Evolutionary conservation across 2,329 filamentous ascomycete species (phyloP).

Genomic region (Ascosphaera apis): DNA sequence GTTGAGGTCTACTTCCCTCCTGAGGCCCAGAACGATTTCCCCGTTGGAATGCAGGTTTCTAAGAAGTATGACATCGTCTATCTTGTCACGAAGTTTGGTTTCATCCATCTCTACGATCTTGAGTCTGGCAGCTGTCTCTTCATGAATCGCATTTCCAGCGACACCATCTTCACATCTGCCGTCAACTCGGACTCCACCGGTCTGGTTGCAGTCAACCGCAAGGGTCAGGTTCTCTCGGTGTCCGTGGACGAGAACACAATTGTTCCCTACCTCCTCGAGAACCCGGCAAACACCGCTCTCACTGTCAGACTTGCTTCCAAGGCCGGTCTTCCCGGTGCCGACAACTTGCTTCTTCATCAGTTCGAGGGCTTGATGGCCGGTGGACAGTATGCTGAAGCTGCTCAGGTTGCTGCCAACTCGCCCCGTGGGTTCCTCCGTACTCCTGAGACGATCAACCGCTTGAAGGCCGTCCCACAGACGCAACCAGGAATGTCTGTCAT

Average conservation of each 20-base stretch:
- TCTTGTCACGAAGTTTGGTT: slow-evolving; percentile 95
- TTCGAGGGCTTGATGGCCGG: slow-evolving; percentile 70
- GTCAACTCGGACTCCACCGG: slow-evolving; percentile 64
- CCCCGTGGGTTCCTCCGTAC: slow-evolving; percentile 89
- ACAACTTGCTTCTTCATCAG: slow-evolving; percentile 76
- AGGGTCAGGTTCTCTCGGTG: slow-evolving; percentile 88
- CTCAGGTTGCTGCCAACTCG: slow-evolving; percentile 90
- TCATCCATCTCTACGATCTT: slow-evolving; percentile 95
- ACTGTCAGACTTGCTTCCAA: slow-evolving; percentile 92
- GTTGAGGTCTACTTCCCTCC: slow-evolving; percentile 96
- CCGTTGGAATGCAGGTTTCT: slow-evolving; percentile 91
- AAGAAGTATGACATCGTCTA: slow-evolving; percentile 93
- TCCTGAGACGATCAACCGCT: slow-evolving; percentile 81
- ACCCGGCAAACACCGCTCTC: slow-evolving; percentile 78
- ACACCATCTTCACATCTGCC: slow-evolving; percentile 93
- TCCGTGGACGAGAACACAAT: slow-evolving; percentile 79
- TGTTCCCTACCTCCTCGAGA: slow-evolving; percentile 87
- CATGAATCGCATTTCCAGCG: slow-evolving; percentile 98
- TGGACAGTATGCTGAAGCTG: slow-evolving; percentile 67
- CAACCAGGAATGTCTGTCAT: slow-evolving; percentile 68
- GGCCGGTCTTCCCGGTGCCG: slow-evolving; percentile 79
- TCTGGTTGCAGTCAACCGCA: slow-evolving; percentile 86
- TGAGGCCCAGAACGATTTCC: slow-evolving; percentile 91
- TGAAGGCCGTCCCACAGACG: slow-evolving; percentile 62
- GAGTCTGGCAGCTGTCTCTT: slow-evolving; percentile 92